Base-by-base conservation (phyloP, 495 filamentous ascomycete genomes). In the Podospora tetraspora region DNA sequence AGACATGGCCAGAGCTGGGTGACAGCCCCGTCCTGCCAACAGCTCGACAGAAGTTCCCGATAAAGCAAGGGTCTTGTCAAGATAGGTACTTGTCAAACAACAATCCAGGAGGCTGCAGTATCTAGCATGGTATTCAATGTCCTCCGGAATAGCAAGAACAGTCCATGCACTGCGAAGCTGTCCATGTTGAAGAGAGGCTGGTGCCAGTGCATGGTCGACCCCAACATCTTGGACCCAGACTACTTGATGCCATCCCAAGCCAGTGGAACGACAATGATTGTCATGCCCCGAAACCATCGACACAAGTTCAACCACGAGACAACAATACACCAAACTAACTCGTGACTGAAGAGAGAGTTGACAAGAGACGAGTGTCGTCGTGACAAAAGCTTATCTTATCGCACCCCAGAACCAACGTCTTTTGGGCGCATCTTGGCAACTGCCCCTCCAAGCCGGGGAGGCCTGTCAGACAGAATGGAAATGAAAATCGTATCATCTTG, bases 321-420 rank as follows among this genome's bases (percentile, higher is more conserved):
- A 2, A n/a, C 16, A n/a, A 8, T 7, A 19, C 6, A 8, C 3
- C 27, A 27, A 27, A n/a, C 43, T 8, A 52, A 7, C 2, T n/a
- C 7, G 5, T 8, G 6, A 52, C 7, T n/a, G 16, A 8, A 52
- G 16, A 52, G 43, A 52, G 6, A 8, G 6, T 7, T 7, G 32
- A 37, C 37, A 52, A 52, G 7, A 19, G 37, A 52, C 37, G 37
- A 52, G 43, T 52, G 43, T 52, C 43, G 43, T 52, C 43, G 43
- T 0, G 43, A 52, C 19, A 52, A n/a, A 7, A n/a, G 16, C 43
- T 52, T 52, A 52, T 52, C 43, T 52, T 52, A n/a, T 52, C 43
- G 43, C 43, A 64, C 62, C 62, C 62, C 62, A 56, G 62, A 64
- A 16, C 37, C 24, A 64, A 52, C 43, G 16, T 43, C 43, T 57